Conservation (phyloP, 2,329 filamentous ascomycete genomes). For the Colletotrichum horii region DNA sequence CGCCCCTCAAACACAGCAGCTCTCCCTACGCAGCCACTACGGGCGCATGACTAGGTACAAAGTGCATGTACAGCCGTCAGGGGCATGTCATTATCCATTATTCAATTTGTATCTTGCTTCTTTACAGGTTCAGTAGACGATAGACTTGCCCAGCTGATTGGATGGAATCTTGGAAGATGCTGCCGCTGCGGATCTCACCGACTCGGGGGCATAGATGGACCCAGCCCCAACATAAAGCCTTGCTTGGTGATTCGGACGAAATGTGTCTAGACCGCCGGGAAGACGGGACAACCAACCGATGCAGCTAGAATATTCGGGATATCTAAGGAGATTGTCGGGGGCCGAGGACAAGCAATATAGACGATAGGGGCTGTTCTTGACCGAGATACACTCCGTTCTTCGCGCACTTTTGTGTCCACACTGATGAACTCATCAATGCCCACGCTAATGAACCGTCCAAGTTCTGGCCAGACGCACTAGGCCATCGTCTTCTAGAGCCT, state of each 20-base stretch:
- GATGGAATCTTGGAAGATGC: not conserved
- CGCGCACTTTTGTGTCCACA: not conserved
- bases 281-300: not conserved
- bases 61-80: not conserved
- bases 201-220: not conserved
- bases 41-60: not conserved
- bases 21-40: not conserved
- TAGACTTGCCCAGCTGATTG: not conserved
- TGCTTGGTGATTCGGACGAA: not conserved
- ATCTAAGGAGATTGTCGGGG: not conserved
- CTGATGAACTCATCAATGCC: not conserved
- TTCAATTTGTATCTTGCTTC: not conserved
- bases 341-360: not conserved
- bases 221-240: not conserved
- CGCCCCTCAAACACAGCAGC: not conserved
- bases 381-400: not conserved
- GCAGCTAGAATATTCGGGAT: not conserved
- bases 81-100: not conserved
- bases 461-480: not conserved
- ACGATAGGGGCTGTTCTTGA: not conserved
- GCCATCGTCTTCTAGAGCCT: not conserved
- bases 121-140: not conserved
- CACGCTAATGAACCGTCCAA: not conserved
- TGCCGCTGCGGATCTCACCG: not conserved
- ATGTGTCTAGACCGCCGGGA: not conserved